Evolutionary conservation across 2,329 filamentous ascomycete genomes (phyloP), one percentile per base, ranked within the genome.

Genomic region (Arthroderma sp.): DNA sequence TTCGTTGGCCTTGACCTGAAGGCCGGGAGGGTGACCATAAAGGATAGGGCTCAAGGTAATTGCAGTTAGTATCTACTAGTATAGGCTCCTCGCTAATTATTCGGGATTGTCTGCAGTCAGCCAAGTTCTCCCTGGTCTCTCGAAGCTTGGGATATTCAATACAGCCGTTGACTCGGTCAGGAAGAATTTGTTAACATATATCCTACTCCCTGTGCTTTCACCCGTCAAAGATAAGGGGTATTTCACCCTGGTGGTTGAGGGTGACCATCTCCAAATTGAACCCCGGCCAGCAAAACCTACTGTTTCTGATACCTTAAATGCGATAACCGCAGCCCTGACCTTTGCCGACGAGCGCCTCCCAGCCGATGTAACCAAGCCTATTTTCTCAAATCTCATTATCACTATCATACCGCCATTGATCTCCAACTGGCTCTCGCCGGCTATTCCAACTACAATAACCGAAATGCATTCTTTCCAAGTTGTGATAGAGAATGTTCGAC

Each of bases 391-490:
- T 6, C 75, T 95, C 59, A 75, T 94, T 60, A 79, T 80, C 0
- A 71, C 75, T 34, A 63, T 94, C 6, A 73, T 81, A 6, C 72
- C 77, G 4, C 75, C 77, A 22, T 70, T 95, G 7, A 80, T 86
- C 36, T 74, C 74, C 4, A 70, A 74, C 4, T 94, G 86, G 82
- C 72, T 98, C 5, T 77, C 84, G 30, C 73, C 78, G 9, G 77
- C 79, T 15, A 80, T 98, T 0, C 89, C 91, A 1, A 70, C 81
- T 1, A 81, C 83, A 0, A 68, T 94, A 7, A 70, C 74, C 7
- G 79, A 82, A 7, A 79, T 95, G 61, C 69, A 70, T 6, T 69
- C 68, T 1, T 95, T 94, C 55, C 79, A 93, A 54, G 67, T 69
- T 1, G 74, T 80, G 5, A 73, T 94, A n/a, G 70, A 75, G 34